phyloP scores from a whole-genome alignment of 768 basidiomycete species.

The Rhizopogon roseolus region DNA sequence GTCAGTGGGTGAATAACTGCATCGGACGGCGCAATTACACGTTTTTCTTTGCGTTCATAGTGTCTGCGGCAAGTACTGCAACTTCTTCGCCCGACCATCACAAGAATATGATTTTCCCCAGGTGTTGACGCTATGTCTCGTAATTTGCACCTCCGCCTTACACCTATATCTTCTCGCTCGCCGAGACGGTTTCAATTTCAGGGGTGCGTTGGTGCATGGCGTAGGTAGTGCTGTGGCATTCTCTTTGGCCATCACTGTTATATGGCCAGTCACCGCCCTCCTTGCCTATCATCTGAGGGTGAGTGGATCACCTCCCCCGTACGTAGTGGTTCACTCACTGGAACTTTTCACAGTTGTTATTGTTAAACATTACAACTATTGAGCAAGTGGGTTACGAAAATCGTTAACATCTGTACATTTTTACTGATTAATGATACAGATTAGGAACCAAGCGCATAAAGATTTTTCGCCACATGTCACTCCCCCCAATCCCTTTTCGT shows the following conservation, averaged over 20 bases:
- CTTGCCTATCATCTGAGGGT: slow-evolving; percentile 84
- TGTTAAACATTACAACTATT: slow-evolving; percentile 92
- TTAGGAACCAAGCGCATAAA: slow-evolving; percentile 82
- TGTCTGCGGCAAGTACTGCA: slow-evolving; percentile 56
- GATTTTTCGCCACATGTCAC: slow-evolving; percentile 56
- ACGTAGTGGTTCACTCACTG: slow-evolving; percentile 1
- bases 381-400: slow-evolving; percentile 65
- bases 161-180: slow-evolving; percentile 70
- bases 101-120: slow-evolving; percentile 25
- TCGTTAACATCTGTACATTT: slow-evolving; percentile 3
- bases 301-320: slow-evolving; percentile 19
- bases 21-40: slow-evolving; percentile 94
- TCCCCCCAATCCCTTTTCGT: slow-evolving; percentile 85
- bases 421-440: slow-evolving; percentile 37
- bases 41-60: slow-evolving; percentile 83
- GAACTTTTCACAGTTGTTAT: slow-evolving; percentile 48
- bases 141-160: slow-evolving; percentile 79
- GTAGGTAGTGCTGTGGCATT: slow-evolving; percentile 83
- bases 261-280: slow-evolving; percentile 82
- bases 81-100: background rate
- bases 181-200: slow-evolving; percentile 43
- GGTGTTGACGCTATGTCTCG: slow-evolving; percentile 69
- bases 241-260: slow-evolving; percentile 59
- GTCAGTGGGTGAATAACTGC: slow-evolving; percentile 93
- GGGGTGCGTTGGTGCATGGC: slow-evolving; percentile 42